phyloP scores from a whole-genome alignment of 331 rosid genomes.

The Rosa hybrid region DNA sequence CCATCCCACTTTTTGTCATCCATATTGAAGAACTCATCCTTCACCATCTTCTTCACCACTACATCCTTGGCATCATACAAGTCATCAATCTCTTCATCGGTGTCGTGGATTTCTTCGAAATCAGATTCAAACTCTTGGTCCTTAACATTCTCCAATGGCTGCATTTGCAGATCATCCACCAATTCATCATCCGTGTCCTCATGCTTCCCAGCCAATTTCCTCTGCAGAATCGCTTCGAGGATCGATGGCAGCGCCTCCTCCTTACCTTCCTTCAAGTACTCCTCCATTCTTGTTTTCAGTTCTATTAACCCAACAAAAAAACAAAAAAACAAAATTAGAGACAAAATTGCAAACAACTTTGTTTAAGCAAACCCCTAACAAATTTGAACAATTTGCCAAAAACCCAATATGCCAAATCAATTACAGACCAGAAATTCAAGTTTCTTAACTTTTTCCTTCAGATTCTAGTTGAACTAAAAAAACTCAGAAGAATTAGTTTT shows the following conservation, averaged over 20 bases:
- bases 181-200: slow-evolving; percentile 84
- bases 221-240: slow-evolving; percentile 63
- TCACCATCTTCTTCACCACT: slow-evolving; percentile 59
- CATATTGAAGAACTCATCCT: slow-evolving; percentile 69
- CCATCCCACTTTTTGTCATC: slow-evolving; percentile 82
- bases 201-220: slow-evolving; percentile 64
- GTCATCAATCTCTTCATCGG: slow-evolving; percentile 82
- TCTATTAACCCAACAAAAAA: slow-evolving; percentile 40
- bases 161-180: slow-evolving; percentile 46
- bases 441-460: too few relatives aligned
- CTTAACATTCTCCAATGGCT: slow-evolving; percentile 50
- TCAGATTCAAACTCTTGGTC: slow-evolving; percentile 74
- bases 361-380: background rate
- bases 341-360: background rate
- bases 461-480: background rate
- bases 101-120: slow-evolving; percentile 60
- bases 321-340: background rate
- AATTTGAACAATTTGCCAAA: background rate
- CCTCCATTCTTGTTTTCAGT: slow-evolving; percentile 54
- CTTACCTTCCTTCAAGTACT: slow-evolving; percentile 60
- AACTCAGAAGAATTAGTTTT: background rate
- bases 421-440: too few relatives aligned
- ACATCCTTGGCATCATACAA: slow-evolving; percentile 59
- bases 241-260: slow-evolving; percentile 61
- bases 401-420: too few relatives aligned